These are phyloP conservation scores for Gossypium ekmanianum DNA, from an alignment of 345 rosid genomes.

Conservation along the genomic window DNA sequence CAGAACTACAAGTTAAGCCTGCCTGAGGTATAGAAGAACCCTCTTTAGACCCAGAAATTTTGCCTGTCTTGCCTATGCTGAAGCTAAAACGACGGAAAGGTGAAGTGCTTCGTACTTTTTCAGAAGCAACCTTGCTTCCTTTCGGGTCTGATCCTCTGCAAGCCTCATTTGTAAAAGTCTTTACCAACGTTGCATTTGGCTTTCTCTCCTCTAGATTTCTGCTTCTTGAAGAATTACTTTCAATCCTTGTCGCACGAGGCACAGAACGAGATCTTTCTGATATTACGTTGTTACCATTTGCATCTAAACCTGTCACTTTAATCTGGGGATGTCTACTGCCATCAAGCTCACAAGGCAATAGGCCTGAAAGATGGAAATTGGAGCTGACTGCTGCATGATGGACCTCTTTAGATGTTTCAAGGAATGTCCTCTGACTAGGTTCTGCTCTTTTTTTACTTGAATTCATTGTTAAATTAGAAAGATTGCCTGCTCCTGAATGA, in stretches of 20 bases:
- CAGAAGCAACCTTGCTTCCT: constrained; percentile 32
- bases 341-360: constrained; percentile 39
- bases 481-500: constrained; percentile 28
- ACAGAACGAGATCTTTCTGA: constrained; percentile 34
- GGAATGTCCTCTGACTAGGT: constrained; percentile 37
- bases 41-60: constrained; percentile 46
- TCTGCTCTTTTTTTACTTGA: constrained; percentile 29
- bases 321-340: constrained; percentile 25
- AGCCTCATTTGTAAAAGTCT: constrained; percentile 22
- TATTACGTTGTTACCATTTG: constrained; percentile 24
- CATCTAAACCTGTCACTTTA: constrained; percentile 30
- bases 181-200: constrained; percentile 16
- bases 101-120: constrained; percentile 65
- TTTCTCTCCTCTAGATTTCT: constrained; percentile 34
- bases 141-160: constrained; percentile 35
- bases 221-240: constrained; percentile 29
- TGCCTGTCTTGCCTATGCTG: constrained; percentile 49
- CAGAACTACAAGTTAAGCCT: constrained; percentile 30
- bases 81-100: constrained; percentile 74
- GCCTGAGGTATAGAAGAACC: constrained; percentile 29
- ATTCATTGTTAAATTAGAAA: constrained; percentile 25
- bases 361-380: constrained; percentile 38
- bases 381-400: constrained; percentile 24
- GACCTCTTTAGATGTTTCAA: constrained; percentile 29
- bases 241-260: constrained; percentile 29